Evolutionary conservation across 345 rosid species (phyloP).

Genomic region (Heritiera fomes): DNA sequence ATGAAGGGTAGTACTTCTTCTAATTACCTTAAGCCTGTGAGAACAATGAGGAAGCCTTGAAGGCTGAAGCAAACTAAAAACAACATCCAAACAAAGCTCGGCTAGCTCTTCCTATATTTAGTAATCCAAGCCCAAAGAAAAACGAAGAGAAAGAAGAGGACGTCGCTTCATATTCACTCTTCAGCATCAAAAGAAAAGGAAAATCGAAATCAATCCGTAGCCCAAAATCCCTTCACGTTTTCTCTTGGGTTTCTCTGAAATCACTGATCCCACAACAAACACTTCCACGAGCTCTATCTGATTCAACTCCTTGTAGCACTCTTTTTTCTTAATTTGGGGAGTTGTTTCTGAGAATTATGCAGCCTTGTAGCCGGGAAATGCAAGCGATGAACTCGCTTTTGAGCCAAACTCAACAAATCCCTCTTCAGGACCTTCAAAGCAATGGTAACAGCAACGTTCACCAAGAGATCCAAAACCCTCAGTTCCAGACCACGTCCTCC

Average conservation of each 20-base stretch:
- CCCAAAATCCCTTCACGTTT: not conserved
- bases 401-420: constrained; percentile 24
- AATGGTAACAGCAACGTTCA: not conserved
- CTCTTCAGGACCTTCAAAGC: constrained; percentile 23
- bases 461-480: constrained; percentile 39
- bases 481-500: constrained; percentile 38
- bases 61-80: not conserved
- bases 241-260: not conserved
- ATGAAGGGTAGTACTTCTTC: no score
- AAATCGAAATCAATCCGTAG: not conserved
- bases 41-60: not conserved
- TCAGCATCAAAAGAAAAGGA: not conserved
- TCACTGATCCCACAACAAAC: not conserved
- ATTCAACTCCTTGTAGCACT: not conserved
- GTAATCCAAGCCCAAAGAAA: not conserved
- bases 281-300: not conserved
- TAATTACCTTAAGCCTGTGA: not conserved
- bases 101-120: not conserved
- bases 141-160: not conserved
- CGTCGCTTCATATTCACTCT: not conserved
- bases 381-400: constrained; percentile 24
- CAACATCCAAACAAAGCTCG: not conserved
- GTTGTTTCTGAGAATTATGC: constrained; percentile 16
- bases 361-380: constrained; percentile 28
- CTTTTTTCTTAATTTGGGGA: not conserved